These are phyloP conservation scores for Tolypocladium nubicola DNA, from an alignment of 2,329 filamentous ascomycete genomes.

Conservation along the genomic window DNA sequence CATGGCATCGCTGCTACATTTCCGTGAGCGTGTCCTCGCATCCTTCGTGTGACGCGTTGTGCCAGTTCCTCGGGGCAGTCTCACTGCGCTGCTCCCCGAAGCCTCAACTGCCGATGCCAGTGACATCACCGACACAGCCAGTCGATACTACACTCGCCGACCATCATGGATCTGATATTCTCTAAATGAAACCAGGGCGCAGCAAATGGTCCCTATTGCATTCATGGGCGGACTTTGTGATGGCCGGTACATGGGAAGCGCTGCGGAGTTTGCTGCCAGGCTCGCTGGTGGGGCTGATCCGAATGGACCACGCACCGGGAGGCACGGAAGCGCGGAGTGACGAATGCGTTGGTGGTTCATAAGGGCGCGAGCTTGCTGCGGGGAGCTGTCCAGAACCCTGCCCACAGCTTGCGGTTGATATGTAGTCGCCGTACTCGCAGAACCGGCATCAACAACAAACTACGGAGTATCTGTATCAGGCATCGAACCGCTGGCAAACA, in stretches of 20 bases:
- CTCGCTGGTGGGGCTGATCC: neutral
- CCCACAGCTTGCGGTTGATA: constrained; percentile 37
- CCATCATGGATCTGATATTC: too few relatives aligned
- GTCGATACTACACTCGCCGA: neutral
- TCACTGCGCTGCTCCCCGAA: neutral
- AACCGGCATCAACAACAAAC: neutral
- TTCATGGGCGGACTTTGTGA: neutral
- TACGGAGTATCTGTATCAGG: neutral
- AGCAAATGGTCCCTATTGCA: too few relatives aligned
- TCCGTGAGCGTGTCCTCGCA: neutral
- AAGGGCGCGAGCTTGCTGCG: neutral
- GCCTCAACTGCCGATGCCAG: neutral
- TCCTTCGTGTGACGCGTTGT: neutral
- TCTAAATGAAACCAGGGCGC: too few relatives aligned
- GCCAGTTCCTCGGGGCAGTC: neutral
- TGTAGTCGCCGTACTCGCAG: neutral
- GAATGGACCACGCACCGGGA: neutral
- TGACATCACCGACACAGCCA: too few relatives aligned
- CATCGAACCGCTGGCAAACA: neutral
- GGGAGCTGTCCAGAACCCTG: neutral
- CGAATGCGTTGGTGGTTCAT: neutral
- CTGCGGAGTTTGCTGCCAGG: neutral
- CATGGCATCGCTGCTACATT: neutral
- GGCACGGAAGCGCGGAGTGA: neutral
- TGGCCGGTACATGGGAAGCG: neutral